These are phyloP conservation scores for Thelonectria blattea DNA, from an alignment of 2,329 filamentous ascomycete genomes.

Conservation along the genomic window DNA sequence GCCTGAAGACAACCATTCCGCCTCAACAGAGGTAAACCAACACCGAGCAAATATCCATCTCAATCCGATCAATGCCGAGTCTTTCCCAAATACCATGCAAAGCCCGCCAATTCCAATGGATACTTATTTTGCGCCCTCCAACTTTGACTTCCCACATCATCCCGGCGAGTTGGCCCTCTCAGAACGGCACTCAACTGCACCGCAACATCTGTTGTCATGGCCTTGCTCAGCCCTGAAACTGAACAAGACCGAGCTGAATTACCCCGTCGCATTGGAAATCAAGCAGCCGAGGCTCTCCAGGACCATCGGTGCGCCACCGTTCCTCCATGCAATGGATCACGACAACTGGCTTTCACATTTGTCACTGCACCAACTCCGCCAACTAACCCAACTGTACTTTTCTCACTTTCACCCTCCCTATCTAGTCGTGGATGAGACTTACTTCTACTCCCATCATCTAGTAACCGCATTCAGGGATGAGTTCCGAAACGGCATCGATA, in stretches of 20 bases:
- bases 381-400: constrained; percentile 21
- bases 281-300: constrained; percentile 9
- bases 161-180: constrained; percentile 18
- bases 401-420: constrained; percentile 23
- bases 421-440: constrained; percentile 18
- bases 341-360: constrained; percentile 21
- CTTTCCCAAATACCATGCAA: background rate
- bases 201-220: constrained; percentile 25
- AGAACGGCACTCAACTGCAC: constrained; percentile 20
- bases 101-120: constrained; percentile 9
- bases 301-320: constrained; percentile 1
- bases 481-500: constrained; percentile 11
- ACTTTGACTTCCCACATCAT: background rate
- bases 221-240: constrained; percentile 18
- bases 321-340: background rate
- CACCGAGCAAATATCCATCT: background rate
- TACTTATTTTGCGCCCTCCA: constrained; percentile 14
- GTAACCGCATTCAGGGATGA: constrained; percentile 1
- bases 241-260: constrained; percentile 19
- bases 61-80: background rate
- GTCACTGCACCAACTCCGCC: constrained; percentile 14
- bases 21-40: background rate
- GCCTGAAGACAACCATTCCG: background rate
- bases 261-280: constrained; percentile 25
- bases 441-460: constrained; percentile 15